Conservation (phyloP, 352 stramenopile species). For the Phytophthora constricta region DNA sequence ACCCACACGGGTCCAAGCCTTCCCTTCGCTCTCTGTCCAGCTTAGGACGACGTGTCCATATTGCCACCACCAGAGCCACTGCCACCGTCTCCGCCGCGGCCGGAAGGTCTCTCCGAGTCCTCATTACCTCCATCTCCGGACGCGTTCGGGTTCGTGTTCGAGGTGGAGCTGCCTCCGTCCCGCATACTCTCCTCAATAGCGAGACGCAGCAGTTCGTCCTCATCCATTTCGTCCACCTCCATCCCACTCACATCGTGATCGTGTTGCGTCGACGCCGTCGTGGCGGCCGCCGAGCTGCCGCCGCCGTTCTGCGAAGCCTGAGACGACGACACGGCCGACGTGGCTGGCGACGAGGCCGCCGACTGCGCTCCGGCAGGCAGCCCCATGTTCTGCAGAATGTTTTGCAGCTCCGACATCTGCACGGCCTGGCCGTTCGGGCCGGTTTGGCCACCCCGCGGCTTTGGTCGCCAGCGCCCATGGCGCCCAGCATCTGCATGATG, state of each 20-base stretch:
- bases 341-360: constrained; percentile 71
- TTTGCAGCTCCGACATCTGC: constrained; percentile 88
- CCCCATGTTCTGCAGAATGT: constrained; percentile 90
- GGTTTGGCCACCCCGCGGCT: constrained; percentile 54
- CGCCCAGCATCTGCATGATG: constrained; percentile 92
- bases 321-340: constrained; percentile 78
- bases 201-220: constrained; percentile 85
- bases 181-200: constrained; percentile 91
- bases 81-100: constrained; percentile 21
- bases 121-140: constrained; percentile 55
- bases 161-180: constrained; percentile 57
- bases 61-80: constrained; percentile 47
- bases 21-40: constrained; percentile 21
- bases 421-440: constrained; percentile 60
- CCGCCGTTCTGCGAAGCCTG: constrained; percentile 74
- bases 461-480: constrained; percentile 78
- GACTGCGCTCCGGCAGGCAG: constrained; percentile 71
- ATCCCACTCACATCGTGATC: constrained; percentile 82
- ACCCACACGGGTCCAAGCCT: constrained; percentile 36
- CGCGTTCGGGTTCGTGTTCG: constrained; percentile 47
- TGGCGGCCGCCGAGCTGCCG: constrained; percentile 70
- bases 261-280: constrained; percentile 73
- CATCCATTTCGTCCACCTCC: constrained; percentile 88
- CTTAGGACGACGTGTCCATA: constrained; percentile 58
- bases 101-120: constrained; percentile 36